These are phyloP conservation scores for Mycena floridula DNA, from an alignment of 768 basidiomycete genomes.

Conservation along the genomic window DNA sequence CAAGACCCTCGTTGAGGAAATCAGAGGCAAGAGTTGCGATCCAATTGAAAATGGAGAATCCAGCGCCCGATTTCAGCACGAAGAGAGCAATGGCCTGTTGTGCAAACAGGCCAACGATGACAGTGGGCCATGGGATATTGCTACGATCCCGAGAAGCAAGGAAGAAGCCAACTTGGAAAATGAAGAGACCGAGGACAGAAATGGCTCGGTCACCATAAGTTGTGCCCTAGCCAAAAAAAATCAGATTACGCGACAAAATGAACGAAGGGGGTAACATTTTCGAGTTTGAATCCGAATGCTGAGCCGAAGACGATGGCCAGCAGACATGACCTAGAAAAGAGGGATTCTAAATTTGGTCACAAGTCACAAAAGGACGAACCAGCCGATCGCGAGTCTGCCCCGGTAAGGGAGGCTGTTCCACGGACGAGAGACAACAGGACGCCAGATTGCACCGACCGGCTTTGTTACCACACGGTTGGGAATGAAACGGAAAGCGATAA, in stretches of 20 bases:
- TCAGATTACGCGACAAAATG: not conserved
- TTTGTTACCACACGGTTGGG: conserved; percentile 63
- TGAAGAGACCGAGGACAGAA: conserved; percentile 69
- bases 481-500: conserved; percentile 83
- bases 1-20: conserved; percentile 62
- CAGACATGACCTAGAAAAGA: too few relatives aligned
- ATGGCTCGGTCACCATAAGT: conserved; percentile 78
- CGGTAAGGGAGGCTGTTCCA: conserved; percentile 52
- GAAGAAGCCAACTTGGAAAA: conserved; percentile 79
- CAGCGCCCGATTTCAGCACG: conserved; percentile 79
- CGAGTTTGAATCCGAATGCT: conserved; percentile 73
- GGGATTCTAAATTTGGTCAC: too few relatives aligned
- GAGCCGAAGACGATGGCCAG: conserved; percentile 78
- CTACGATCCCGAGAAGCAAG: conserved; percentile 55
- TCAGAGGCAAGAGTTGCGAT: conserved; percentile 76
- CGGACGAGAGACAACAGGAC: conserved; percentile 56
- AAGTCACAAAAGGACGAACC: too few relatives aligned
- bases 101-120: conserved; percentile 78
- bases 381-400: conserved; percentile 61
- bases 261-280: conserved; percentile 31
- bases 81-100: conserved; percentile 87
- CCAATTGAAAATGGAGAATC: conserved; percentile 80
- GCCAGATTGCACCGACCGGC: conserved; percentile 72
- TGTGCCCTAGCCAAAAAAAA: conserved; percentile 35
- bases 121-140: conserved; percentile 78